Percentiles rank a stretch among this genome's conserved stretches.
phyloP scores from a whole-genome alignment of 2,329 filamentous ascomycete genomes.

The Phaeosphaeriaceae sp. region DNA sequence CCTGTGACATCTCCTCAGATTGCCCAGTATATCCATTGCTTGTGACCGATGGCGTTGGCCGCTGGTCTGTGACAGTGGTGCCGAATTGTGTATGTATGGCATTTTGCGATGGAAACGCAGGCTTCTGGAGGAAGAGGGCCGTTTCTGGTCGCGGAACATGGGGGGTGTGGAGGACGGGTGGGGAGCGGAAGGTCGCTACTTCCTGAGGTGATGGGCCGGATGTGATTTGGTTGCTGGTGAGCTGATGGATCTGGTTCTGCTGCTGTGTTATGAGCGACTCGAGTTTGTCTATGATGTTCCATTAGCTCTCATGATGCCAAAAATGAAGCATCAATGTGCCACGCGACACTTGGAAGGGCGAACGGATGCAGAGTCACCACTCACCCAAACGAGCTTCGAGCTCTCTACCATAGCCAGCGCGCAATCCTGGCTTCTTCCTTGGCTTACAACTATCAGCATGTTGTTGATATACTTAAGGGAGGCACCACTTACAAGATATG shows the following conservation, averaged over 20 bases:
- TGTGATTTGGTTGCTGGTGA: conserved; percentile 41
- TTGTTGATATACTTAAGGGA: conserved; percentile 2
- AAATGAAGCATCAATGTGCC: not conserved
- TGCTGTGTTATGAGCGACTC: conserved; percentile 55
- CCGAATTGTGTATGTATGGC: conserved; percentile 42
- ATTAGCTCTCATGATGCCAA: not conserved
- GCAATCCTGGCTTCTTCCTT: conserved; percentile 72
- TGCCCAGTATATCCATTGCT: conserved; percentile 40
- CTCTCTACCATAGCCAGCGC: conserved; percentile 68
- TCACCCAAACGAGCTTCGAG: conserved; percentile 66
- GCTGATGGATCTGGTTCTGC: conserved; percentile 56
- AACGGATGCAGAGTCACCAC: conserved; percentile 28
- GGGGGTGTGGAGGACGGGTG: conserved; percentile 48
- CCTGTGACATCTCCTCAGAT: conserved; percentile 34
- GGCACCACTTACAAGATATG: conserved; percentile 35
- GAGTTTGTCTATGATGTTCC: conserved; percentile 49
- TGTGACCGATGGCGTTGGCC: conserved; percentile 30
- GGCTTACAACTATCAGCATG: conserved; percentile 49
- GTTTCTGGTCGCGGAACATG: conserved; percentile 55
- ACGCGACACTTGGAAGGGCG: not conserved
- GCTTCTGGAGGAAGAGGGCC: conserved; percentile 56
- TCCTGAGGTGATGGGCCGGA: conserved; percentile 42
- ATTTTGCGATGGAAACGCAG: conserved; percentile 42
- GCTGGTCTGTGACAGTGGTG: conserved; percentile 48
- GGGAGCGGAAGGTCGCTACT: conserved; percentile 42